Evolutionary conservation across 345 rosid species (phyloP), one percentile per base, ranked within the genome.

Genomic region (Acer saccharum): DNA sequence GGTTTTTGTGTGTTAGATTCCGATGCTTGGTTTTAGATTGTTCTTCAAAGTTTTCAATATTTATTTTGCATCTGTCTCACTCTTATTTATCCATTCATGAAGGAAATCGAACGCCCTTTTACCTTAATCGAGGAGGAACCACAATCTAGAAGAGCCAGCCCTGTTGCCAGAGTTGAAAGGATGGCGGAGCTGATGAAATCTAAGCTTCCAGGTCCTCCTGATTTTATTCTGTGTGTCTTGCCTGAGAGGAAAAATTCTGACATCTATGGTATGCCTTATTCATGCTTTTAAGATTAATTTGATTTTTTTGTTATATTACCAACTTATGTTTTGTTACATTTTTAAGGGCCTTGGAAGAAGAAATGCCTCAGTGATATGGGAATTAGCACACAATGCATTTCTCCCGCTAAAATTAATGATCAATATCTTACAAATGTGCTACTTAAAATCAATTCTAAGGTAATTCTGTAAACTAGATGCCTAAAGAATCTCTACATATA

Each of bases 381-480:
- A 69, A 86, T 96, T 80, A 83, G 81, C 78, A 96, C 97, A 1
- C 98, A 96, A 46, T 96, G 97, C 85, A 90, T 96, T 78, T 83
- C 86, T 72, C 98, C 99, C 9, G 20, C 44, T 69, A 91, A 85
- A 85, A 79, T 91, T 54, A 96, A 50, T 83, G 95, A 92, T 62
- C 97, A 96, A 48, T 94, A 96, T 85, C 88, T 96, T 75, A 91
- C 94, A 20, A 96, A 92, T 81, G 89, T 96, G 10, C 94, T 96
- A 75, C 90, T 94, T 54, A 96, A 96, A 88, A 91, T 96, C 71
- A 94, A 94, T 73, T 65, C 95, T 6, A 96, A 96, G 97, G 98
- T 96, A 86, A 68, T 55, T 68, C 67, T 73, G 17, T 79, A 71
- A 73, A 68, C 68, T 57, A 72, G 75, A 64, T 39, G 18, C 64